These are phyloP conservation scores for Musa beccarii DNA, from an alignment of 176 grass and related monocot genomes.

Conservation along the genomic window DNA sequence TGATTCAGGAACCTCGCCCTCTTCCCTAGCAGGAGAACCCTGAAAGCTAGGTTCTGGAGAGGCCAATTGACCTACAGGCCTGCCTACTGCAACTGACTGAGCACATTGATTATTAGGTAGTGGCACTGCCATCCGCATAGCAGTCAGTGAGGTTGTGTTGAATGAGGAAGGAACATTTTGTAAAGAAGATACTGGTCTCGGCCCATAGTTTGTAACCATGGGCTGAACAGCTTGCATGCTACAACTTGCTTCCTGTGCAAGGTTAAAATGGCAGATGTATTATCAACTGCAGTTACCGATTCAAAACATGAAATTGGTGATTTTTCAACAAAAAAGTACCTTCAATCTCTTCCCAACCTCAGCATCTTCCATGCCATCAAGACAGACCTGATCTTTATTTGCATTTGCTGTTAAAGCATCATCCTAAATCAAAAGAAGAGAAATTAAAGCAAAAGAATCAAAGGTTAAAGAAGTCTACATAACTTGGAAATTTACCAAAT, in stretches of 20 bases:
- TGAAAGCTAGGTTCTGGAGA: slow-evolving; percentile 33
- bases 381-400: slow-evolving; percentile 43
- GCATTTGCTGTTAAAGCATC: slow-evolving; percentile 46
- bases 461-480: slow-evolving; percentile 6
- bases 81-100: slow-evolving; percentile 35
- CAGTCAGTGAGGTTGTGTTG: slow-evolving; percentile 17
- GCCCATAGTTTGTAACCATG: slow-evolving; percentile 33
- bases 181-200: slow-evolving; percentile 27
- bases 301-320: neutral
- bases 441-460: slow-evolving; percentile 26
- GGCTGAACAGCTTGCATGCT: slow-evolving; percentile 38
- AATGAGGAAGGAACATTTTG: slow-evolving; percentile 41
- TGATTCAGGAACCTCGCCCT: slow-evolving; percentile 80
- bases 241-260: slow-evolving; percentile 52
- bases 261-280: neutral
- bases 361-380: slow-evolving; percentile 80
- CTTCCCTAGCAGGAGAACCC: slow-evolving; percentile 78
- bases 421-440: slow-evolving; percentile 37
- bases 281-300: neutral
- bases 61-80: slow-evolving; percentile 39
- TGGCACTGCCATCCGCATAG: slow-evolving; percentile 28
- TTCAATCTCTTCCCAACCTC: slow-evolving; percentile 82
- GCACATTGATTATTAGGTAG: slow-evolving; percentile 33
- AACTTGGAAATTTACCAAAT: slow-evolving; percentile 7
- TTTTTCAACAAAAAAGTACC: slow-evolving; percentile 30